Percentiles rank a stretch among this genome's conserved stretches.
These are phyloP conservation scores for Alternaria gaisen DNA, from an alignment of 2,329 filamentous ascomycete species.

Conservation along the genomic window DNA sequence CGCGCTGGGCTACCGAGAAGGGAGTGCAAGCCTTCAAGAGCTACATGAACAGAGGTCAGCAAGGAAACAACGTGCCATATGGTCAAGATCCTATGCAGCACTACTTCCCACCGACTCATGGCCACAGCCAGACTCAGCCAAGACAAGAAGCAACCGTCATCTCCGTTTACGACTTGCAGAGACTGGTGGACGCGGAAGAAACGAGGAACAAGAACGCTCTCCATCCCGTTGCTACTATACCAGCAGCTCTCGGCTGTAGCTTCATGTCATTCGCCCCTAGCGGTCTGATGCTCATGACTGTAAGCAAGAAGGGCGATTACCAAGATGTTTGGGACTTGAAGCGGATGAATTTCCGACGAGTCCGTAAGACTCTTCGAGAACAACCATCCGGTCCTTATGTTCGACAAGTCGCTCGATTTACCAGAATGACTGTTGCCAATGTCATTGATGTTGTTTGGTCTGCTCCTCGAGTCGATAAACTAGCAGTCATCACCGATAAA, in stretches of 20 bases:
- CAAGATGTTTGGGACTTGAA: slow-evolving; percentile 84
- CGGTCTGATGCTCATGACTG: slow-evolving; percentile 77
- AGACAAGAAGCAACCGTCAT: slow-evolving; percentile 73
- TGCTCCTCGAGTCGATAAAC: slow-evolving; percentile 77
- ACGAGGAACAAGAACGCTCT: slow-evolving; percentile 60
- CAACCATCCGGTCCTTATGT: slow-evolving; percentile 61
- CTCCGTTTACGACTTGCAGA: slow-evolving; percentile 76
- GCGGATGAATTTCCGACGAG: slow-evolving; percentile 59
- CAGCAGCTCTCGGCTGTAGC: slow-evolving; percentile 77
- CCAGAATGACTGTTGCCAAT: slow-evolving; percentile 88
- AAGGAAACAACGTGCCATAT: slow-evolving; percentile 32
- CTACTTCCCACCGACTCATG: slow-evolving; percentile 81
- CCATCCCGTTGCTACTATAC: slow-evolving; percentile 75
- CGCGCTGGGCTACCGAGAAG: slow-evolving; percentile 79
- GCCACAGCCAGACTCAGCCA: slow-evolving; percentile 64
- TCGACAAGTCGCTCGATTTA: slow-evolving; percentile 86
- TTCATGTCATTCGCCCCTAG: slow-evolving; percentile 81
- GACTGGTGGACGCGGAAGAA: slow-evolving; percentile 59
- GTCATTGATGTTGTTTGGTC: slow-evolving; percentile 93
- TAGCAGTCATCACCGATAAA: slow-evolving; percentile 90
- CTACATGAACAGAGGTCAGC: slow-evolving; percentile 71
- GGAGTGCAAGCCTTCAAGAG: slow-evolving; percentile 79
- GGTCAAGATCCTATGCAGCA: slow-evolving; percentile 53
- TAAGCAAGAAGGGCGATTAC: slow-evolving; percentile 83
- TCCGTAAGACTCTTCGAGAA: slow-evolving; percentile 42